Percentiles rank a stretch among this genome's conserved stretches.
Evolutionary conservation across 768 basidiomycete species (phyloP).

Genomic region (Rhizopogon roseolus): DNA sequence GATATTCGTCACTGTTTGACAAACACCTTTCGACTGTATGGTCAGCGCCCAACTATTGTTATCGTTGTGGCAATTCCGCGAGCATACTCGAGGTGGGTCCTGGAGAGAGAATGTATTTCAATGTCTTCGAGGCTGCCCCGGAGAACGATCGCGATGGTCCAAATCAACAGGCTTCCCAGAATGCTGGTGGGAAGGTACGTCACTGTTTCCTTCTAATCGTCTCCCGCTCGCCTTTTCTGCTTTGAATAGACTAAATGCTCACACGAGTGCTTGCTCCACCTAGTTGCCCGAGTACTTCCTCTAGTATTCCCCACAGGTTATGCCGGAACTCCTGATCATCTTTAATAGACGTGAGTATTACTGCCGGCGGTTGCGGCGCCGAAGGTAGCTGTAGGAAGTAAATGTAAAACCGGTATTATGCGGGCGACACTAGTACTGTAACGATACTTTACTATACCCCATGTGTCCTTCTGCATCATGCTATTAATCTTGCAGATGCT

Average conservation of each 20-base stretch:
- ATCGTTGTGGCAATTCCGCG: constrained; percentile 96
- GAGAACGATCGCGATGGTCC: constrained; percentile 96
- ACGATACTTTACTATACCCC: constrained; percentile 5
- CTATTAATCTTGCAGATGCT: constrained; percentile 1
- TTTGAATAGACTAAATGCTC: not conserved
- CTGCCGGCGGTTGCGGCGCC: constrained; percentile 7
- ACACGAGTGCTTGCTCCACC: constrained; percentile 2
- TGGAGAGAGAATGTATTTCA: constrained; percentile 84
- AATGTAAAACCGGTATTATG: constrained; percentile 4
- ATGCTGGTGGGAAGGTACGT: constrained; percentile 64
- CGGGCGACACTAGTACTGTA: not conserved
- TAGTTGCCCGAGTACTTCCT: constrained; percentile 83
- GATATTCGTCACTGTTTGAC: constrained; percentile 95
- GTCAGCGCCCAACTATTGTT: constrained; percentile 99
- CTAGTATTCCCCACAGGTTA: constrained; percentile 16
- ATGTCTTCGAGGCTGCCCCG: constrained; percentile 97
- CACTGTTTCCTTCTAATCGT: not conserved
- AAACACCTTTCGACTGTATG: constrained; percentile 95
- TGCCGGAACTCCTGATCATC: not conserved
- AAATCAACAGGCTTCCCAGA: constrained; percentile 70
- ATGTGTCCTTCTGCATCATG: not conserved
- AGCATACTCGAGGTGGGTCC: constrained; percentile 95
- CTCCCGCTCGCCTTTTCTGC: not conserved
- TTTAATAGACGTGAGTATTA: constrained; percentile 3
- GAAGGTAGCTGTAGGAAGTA: constrained; percentile 3